phyloP scores from a whole-genome alignment of 2,329 filamentous ascomycete species.

The Fusarium torreyae region DNA sequence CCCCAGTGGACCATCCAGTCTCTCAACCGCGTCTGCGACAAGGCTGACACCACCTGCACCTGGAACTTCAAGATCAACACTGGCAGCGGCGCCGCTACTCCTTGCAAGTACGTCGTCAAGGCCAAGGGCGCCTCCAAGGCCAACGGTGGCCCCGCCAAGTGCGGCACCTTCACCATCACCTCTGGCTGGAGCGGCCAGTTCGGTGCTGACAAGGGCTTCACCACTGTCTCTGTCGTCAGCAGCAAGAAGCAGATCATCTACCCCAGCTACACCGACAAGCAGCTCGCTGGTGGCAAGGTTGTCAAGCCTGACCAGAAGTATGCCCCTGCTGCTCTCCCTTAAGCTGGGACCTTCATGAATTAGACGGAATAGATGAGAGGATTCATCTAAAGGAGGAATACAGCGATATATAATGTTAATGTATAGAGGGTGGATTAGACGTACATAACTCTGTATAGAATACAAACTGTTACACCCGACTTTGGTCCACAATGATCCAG shows the following conservation, averaged over 20 bases:
- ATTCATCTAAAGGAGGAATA: not conserved
- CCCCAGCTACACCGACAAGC: slow-evolving; percentile 67
- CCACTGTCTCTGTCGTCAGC: slow-evolving; percentile 64
- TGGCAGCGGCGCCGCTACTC: slow-evolving; percentile 57
- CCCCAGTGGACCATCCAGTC: slow-evolving; percentile 60
- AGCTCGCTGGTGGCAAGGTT: slow-evolving; percentile 60
- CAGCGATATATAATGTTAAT: slow-evolving; percentile 10
- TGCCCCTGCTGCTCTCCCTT: slow-evolving; percentile 50
- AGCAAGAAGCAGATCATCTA: slow-evolving; percentile 61
- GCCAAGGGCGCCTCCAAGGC: slow-evolving; percentile 54
- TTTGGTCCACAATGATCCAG: rapidly evolving
- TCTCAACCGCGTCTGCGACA: slow-evolving; percentile 59
- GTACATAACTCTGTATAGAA: slow-evolving; percentile 15
- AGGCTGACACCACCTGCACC: slow-evolving; percentile 57
- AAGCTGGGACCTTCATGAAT: not conserved
- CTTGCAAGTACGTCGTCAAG: slow-evolving; percentile 51
- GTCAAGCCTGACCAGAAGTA: slow-evolving; percentile 66
- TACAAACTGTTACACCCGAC: not conserved
- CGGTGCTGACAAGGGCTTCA: slow-evolving; percentile 66
- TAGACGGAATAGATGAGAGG: not conserved
- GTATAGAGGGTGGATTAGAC: not conserved
- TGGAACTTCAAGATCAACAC: slow-evolving; percentile 62
- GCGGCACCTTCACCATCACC: slow-evolving; percentile 66
- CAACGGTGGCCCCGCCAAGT: slow-evolving; percentile 58
- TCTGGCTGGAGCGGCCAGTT: slow-evolving; percentile 71